Percentiles rank a stretch among this genome's conserved stretches.
phyloP scores from a whole-genome alignment of 306 rosid genomes.

The Hippophae rhamnoides region DNA sequence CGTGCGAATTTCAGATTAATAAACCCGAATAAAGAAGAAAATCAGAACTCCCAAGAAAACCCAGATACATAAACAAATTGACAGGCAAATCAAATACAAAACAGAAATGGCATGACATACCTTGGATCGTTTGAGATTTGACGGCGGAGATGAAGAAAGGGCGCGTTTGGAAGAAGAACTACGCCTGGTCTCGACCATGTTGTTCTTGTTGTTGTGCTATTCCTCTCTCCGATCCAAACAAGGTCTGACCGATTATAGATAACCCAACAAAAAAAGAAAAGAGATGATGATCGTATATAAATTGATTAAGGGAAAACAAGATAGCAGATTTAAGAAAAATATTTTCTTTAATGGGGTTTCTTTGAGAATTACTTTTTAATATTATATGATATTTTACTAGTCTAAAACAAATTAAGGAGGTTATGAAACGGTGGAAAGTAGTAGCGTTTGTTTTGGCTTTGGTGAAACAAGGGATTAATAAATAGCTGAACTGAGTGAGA shows the following conservation, averaged over 20 bases:
- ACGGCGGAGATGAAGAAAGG: conserved; percentile 55
- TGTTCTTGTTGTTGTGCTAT: background rate
- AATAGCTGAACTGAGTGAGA: too few species aligned
- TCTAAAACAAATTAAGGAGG: too few species aligned
- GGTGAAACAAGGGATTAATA: too few species aligned
- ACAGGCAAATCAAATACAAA: background rate
- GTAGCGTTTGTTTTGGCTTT: too few species aligned
- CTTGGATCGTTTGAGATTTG: conserved; percentile 75
- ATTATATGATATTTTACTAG: too few species aligned
- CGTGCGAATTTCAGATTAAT: conserved; percentile 2
- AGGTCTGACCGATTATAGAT: conserved; percentile 13
- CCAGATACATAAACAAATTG: conserved; percentile 2
- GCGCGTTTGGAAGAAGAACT: conserved; percentile 87
- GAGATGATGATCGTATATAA: too few species aligned
- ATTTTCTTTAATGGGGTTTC: background rate
- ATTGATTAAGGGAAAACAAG: conserved; percentile 20
- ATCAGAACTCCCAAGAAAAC: conserved; percentile 12
- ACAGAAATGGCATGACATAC: conserved; percentile 18
- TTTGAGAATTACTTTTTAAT: background rate
- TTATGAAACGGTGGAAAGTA: too few species aligned
- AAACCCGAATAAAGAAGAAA: conserved; percentile 5
- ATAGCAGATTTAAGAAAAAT: conserved; percentile 23
- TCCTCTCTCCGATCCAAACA: conserved; percentile 34
- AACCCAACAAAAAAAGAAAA: conserved; percentile 4
- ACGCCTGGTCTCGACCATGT: conserved; percentile 93